These are phyloP conservation scores for Acanthamoeba castellanii DNA, from an alignment of 208 protist genomes.

Conservation along the genomic window DNA sequence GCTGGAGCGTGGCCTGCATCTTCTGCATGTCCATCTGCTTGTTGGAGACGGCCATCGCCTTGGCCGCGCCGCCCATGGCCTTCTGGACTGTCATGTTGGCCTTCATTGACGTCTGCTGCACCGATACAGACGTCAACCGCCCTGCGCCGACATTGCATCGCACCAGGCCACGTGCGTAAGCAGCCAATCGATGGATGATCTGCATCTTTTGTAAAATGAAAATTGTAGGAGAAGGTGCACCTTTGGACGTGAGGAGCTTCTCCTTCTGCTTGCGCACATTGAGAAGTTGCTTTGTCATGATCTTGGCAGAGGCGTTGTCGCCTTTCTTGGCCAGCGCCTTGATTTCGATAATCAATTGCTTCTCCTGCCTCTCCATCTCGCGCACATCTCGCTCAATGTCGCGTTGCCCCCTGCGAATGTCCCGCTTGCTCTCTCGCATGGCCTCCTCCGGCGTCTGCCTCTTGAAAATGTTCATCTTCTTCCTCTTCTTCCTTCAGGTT, in stretches of 20 bases:
- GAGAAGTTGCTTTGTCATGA: conserved; percentile 31
- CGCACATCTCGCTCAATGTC: conserved; percentile 25
- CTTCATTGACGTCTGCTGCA: conserved; percentile 59
- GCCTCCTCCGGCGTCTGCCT: conserved; percentile 58
- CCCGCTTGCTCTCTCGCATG: conserved; percentile 43
- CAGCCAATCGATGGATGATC: background rate
- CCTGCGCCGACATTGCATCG: background rate
- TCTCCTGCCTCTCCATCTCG: conserved; percentile 64
- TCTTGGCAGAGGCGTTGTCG: conserved; percentile 16
- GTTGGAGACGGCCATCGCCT: conserved; percentile 69
- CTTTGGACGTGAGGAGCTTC: conserved; percentile 48
- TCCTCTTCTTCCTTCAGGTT: background rate
- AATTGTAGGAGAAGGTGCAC: background rate
- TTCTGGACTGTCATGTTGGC: conserved; percentile 49
- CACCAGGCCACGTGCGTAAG: no score
- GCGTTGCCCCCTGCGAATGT: background rate
- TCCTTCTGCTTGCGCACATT: conserved; percentile 34
- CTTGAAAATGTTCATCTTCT: conserved; percentile 15
- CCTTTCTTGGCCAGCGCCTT: conserved; percentile 37
- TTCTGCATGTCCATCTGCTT: conserved; percentile 60
- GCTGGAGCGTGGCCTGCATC: conserved; percentile 58
- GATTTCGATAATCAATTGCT: conserved; percentile 65
- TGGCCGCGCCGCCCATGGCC: conserved; percentile 51
- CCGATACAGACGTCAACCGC: background rate
- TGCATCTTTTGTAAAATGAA: background rate